Evolutionary conservation across 345 rosid species (phyloP), one percentile per base, ranked within the genome.

Genomic region (Euphorbia lathyris): DNA sequence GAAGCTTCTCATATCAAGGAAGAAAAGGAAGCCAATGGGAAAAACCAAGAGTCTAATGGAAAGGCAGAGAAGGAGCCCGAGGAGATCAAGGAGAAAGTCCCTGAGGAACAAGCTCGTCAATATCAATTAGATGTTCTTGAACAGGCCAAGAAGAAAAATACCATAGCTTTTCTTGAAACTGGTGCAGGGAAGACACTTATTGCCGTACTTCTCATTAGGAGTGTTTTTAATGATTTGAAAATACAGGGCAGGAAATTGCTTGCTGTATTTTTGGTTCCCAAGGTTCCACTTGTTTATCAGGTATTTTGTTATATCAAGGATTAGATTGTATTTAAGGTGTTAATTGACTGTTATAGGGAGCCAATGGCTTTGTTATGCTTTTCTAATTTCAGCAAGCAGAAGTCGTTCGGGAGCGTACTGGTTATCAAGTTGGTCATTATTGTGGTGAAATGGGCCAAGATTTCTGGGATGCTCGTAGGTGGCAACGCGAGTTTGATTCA

Each of bases 391-490:
- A 92, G 99, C 97, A 95, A 92, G 93, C 97, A 12, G 99, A 90
- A 78, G 99, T 95, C 68, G 90, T 95, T 27, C 93, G 90, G 0
- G 92, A 90, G 40, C 83, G 83, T 64, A 92, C 97, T 59, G 74
- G 84, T 79, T 86, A 59, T 58, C 83, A 84, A 80, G 97, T 95
- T 11, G 99, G 99, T 9, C 92, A 87, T 72, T 95, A 90, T 75
- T 95, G 99, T 79, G 99, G 99, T 69, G 97, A 95, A 75, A 95
- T 95, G 99, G 99, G 92, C 52, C 96, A 87, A 76, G 96, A 89
- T 71, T 91, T 93, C 60, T 93, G 96, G 94, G 97, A 93, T 84
- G 69, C 88, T 66, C 78, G 94, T 66, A 86, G 92, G 76, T 94
- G 98, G 98, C 97, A 86, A 72, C 91, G 91, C 0, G 98, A 94